phyloP scores from a whole-genome alignment of 495 filamentous ascomycete species.

The Lophiotrema nucula region DNA sequence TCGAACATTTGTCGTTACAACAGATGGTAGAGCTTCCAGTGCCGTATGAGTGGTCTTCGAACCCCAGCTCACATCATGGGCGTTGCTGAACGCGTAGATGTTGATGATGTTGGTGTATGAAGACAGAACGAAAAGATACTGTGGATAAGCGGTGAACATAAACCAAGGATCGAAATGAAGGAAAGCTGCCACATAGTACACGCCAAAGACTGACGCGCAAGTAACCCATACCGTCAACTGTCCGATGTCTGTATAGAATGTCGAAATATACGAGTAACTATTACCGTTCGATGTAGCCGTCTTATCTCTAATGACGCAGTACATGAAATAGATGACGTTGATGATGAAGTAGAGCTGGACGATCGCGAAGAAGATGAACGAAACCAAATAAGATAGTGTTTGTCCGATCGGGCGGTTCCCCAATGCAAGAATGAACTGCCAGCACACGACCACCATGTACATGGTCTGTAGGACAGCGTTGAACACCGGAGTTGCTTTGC shows the following conservation, averaged over 20 bases:
- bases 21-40: conserved; percentile 89
- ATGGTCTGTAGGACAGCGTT: conserved; percentile 90
- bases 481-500: conserved; percentile 77
- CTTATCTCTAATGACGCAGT: conserved; percentile 69
- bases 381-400: conserved; percentile 82
- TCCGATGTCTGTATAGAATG: conserved; percentile 65
- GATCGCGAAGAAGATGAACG: conserved; percentile 80
- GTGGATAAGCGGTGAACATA: conserved; percentile 98
- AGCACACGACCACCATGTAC: conserved; percentile 83
- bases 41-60: conserved; percentile 99
- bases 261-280: conserved; percentile 64
- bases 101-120: conserved; percentile 99
- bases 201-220: conserved; percentile 88
- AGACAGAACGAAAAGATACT: conserved; percentile 91
- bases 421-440: conserved; percentile 96
- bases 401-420: conserved; percentile 97
- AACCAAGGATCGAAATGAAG: conserved; percentile 99
- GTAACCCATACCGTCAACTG: conserved; percentile 87
- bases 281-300: conserved; percentile 52
- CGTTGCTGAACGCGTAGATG: conserved; percentile 99
- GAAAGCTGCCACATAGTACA: conserved; percentile 96
- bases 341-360: conserved; percentile 91
- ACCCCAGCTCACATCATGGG: conserved; percentile 99
- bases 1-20: conserved; percentile 75
- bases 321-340: conserved; percentile 82